Evolutionary conservation across 2,329 filamentous ascomycete species (phyloP).

Genomic region (Fusarium buharicum): DNA sequence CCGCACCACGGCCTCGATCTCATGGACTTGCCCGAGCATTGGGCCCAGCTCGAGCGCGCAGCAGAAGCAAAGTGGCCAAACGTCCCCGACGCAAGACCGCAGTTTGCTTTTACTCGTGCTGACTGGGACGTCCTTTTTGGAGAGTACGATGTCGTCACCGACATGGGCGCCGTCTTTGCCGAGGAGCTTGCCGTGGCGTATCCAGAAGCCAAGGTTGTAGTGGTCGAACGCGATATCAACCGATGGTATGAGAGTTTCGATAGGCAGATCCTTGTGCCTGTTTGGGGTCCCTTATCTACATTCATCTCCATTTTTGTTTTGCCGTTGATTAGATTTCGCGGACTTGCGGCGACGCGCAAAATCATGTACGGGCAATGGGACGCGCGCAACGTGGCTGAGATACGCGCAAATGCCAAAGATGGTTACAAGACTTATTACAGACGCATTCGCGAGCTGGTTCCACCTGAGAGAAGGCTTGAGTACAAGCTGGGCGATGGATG

Average conservation of each 20-base stretch:
- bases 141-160: constrained; percentile 73
- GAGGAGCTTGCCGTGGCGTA: constrained; percentile 77
- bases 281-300: constrained; percentile 67
- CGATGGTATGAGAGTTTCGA: constrained; percentile 70
- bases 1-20: too few relatives aligned
- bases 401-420: constrained; percentile 61
- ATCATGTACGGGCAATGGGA: too few relatives aligned
- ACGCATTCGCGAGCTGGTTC: constrained; percentile 48
- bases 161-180: constrained; percentile 69
- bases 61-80: too few relatives aligned
- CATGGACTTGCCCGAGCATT: too few relatives aligned
- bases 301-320: constrained; percentile 69
- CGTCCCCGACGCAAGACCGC: too few relatives aligned
- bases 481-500: constrained; percentile 52
- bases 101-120: constrained; percentile 65
- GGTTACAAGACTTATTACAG: constrained; percentile 61
- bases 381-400: too few relatives aligned
- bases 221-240: constrained; percentile 73
- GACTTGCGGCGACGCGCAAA: constrained; percentile 69
- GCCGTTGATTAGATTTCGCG: constrained; percentile 74
- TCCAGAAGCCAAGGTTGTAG: constrained; percentile 76
- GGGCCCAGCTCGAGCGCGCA: too few relatives aligned
- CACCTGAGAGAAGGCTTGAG: constrained; percentile 49
- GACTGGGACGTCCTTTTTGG: constrained; percentile 77
- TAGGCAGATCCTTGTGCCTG: constrained; percentile 75